Evolutionary conservation across 805 yeast genomes (phyloP).

Genomic region (Teunomyces stri): DNA sequence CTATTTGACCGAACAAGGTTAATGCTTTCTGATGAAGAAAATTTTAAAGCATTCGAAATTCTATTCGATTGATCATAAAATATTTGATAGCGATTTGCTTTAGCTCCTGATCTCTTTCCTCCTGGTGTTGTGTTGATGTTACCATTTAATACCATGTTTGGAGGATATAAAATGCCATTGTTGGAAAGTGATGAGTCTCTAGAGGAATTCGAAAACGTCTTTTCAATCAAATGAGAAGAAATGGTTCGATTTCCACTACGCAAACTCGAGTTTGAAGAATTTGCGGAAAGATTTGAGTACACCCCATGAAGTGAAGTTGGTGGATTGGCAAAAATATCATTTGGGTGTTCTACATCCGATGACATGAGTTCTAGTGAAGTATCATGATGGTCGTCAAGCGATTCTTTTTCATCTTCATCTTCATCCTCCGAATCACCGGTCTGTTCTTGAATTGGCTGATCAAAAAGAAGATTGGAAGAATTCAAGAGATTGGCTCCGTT

Average conservation of each 20-base stretch:
- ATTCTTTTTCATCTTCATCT: conserved; percentile 17
- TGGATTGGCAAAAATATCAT: conserved; percentile 15
- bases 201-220: conserved; percentile 33
- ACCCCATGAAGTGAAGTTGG: conserved; percentile 23
- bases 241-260: conserved; percentile 13
- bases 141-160: conserved; percentile 1
- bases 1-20: conserved; percentile 15
- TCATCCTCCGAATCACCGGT: conserved; percentile 19
- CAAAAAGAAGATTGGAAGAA: conserved; percentile 19
- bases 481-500: conserved; percentile 11
- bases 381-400: conserved; percentile 9
- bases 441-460: conserved; percentile 31
- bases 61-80: conserved; percentile 46
- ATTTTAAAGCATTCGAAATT: conserved; percentile 44
- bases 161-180: conserved; percentile 4
- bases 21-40: conserved; percentile 30
- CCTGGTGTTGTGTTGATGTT: conserved; percentile 17
- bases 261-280: conserved; percentile 33
- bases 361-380: conserved; percentile 7
- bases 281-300: conserved; percentile 29
- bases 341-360: conserved; percentile 9
- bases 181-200: conserved; percentile 22
- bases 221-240: conserved; percentile 23
- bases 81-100: conserved; percentile 46
- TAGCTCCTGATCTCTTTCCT: conserved; percentile 37